Conservation (phyloP, 495 filamentous ascomycete species). For the Bacidia gigantensis region DNA sequence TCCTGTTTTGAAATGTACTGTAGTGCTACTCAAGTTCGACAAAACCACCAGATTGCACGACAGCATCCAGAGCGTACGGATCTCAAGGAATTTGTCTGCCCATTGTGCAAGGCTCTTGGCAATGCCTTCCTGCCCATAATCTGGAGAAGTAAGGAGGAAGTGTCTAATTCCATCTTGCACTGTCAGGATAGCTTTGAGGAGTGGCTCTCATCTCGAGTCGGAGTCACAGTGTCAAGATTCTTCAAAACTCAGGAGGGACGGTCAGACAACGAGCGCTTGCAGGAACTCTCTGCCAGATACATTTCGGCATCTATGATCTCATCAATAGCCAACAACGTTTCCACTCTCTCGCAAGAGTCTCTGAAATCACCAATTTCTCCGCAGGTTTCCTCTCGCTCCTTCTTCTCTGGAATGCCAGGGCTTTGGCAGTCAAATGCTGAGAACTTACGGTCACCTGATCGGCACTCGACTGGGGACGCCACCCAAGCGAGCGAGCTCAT, state of each 20-base stretch:
- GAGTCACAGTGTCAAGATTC: conserved; percentile 26
- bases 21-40: conserved; percentile 64
- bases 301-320: conserved; percentile 44
- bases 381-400: conserved; percentile 15
- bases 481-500: conserved; percentile 56
- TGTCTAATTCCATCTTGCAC: conserved; percentile 54
- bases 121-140: conserved; percentile 92
- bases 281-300: conserved; percentile 52
- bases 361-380: conserved; percentile 20
- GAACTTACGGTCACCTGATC: conserved; percentile 25
- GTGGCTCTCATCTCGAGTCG: conserved; percentile 40
- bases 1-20: conserved; percentile 87
- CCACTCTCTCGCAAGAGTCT: conserved; percentile 28
- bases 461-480: conserved; percentile 23
- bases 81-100: conserved; percentile 83
- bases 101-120: conserved; percentile 93
- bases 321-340: conserved; percentile 45
- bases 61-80: conserved; percentile 72
- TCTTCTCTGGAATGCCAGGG: conserved; percentile 34
- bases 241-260: conserved; percentile 28
- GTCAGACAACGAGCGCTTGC: conserved; percentile 26
- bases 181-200: conserved; percentile 45
- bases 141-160: conserved; percentile 84
- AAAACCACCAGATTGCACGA: conserved; percentile 80
- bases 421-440: conserved; percentile 28